Base-by-base conservation (phyloP, 1,284 basidiomycete genomes). In the Ceratobasidium sp. region DNA sequence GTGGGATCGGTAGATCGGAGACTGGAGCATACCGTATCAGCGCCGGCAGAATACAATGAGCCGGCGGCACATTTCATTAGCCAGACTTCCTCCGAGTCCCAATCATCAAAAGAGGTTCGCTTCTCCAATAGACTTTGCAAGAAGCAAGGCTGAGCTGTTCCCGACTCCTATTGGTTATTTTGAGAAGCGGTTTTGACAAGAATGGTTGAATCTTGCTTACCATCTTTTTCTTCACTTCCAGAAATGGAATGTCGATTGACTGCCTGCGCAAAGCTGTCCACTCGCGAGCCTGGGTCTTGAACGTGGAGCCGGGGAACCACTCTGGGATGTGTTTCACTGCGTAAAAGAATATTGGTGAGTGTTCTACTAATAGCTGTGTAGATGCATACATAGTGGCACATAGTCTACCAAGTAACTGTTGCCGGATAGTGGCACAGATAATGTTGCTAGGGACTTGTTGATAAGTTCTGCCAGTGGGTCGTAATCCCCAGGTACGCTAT, bases 251-350 rank as follows among this genome's bases (percentile, higher is more conserved):
- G 17, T 83, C 80, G 9, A 83, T 78, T 76, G 86, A 83, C 3
- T 82, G 81, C 2, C 77, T 76, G 0, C 84, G 81, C 1, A 83
- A 76, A 43, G 81, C 77, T 5, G 78, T 81, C 83, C 85, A 87
- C 43, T 80, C 75, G 13, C 83, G 81, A 3, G 86, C 88, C 9
- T 83, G 83, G 34, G 81, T 80, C 78, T 87, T 81, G 81, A 89
- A 89, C 0, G 84, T 82, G 32, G 83, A 82, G 0, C 88, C 88
- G 49, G 88, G 88, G 6, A 88, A 75, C 88, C 87, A 89, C 76
- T 85, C 84, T 0, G 88, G 88, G 7, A 89, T 77, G 59, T 84
- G 77, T 61, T 81, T 83, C 66, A 89, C 85, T 85, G 37, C 7
- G 37, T 29, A 3, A 25, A 25, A n/a, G 22, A 1, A 25, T 46